Evolutionary conservation across 495 filamentous ascomycete species (phyloP).

Genomic region (Neurospora terricola): DNA sequence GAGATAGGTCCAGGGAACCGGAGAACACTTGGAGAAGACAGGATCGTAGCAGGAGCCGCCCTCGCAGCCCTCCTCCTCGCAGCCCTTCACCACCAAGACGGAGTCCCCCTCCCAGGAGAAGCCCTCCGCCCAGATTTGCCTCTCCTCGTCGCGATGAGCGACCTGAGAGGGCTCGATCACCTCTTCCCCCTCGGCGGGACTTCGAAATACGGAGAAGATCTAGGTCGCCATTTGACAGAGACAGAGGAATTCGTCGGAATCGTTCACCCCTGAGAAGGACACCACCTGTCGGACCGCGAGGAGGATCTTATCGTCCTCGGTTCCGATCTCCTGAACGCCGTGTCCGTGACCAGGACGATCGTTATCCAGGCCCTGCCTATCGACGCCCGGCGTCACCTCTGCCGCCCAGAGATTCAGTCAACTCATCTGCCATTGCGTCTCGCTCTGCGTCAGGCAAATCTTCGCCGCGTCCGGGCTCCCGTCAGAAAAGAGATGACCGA

Average conservation of each 20-base stretch:
- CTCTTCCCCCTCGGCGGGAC: slow-evolving; percentile 19
- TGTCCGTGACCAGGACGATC: slow-evolving; percentile 34
- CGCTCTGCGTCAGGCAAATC: slow-evolving; percentile 33
- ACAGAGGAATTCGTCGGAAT: slow-evolving; percentile 26
- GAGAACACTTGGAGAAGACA: slow-evolving; percentile 6
- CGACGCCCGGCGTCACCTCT: slow-evolving; percentile 26
- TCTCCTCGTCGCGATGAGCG: slow-evolving; percentile 35
- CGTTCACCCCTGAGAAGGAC: slow-evolving; percentile 30
- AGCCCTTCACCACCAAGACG: slow-evolving; percentile 20
- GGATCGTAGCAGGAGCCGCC: slow-evolving; percentile 32
- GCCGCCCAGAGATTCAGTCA: slow-evolving; percentile 30
- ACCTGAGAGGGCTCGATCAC: slow-evolving; percentile 14
- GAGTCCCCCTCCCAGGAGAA: slow-evolving; percentile 23
- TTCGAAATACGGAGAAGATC: slow-evolving; percentile 28
- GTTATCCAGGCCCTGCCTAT: slow-evolving; percentile 23
- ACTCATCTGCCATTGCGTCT: slow-evolving; percentile 33
- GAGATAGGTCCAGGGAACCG: slow-evolving; percentile 24
- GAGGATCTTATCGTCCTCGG: slow-evolving; percentile 30
- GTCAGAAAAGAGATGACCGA: slow-evolving; percentile 30
- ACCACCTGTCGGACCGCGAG: slow-evolving; percentile 23
- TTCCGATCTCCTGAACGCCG: slow-evolving; percentile 36
- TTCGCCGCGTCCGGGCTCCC: slow-evolving; percentile 31
- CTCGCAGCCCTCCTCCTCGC: slow-evolving; percentile 28
- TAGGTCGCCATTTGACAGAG: slow-evolving; percentile 37
- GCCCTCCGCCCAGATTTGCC: slow-evolving; percentile 22